phyloP scores from a whole-genome alignment of 1,284 basidiomycete species.

The Limonomyces culmigenus region DNA sequence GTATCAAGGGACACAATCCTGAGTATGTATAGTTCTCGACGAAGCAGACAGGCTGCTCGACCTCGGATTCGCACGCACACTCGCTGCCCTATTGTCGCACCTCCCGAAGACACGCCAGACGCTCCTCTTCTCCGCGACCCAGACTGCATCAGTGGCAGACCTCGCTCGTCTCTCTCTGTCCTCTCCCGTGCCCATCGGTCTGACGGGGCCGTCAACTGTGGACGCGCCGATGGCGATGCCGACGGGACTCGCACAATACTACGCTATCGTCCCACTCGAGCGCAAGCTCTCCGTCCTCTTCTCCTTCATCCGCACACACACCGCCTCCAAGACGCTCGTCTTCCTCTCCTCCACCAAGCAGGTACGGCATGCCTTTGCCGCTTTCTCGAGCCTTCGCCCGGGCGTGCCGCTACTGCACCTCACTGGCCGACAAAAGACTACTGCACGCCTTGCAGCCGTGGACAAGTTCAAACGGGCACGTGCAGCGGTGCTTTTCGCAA shows the following conservation, averaged over 20 bases:
- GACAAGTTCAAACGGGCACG: conserved; percentile 66
- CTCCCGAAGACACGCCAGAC: conserved; percentile 81
- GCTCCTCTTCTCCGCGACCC: conserved; percentile 92
- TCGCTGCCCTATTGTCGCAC: conserved; percentile 83
- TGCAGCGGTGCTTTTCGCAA: conserved; percentile 78
- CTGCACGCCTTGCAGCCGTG: conserved; percentile 72
- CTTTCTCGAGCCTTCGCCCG: conserved; percentile 89
- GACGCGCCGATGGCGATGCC: conserved; percentile 33
- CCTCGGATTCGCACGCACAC: conserved; percentile 84
- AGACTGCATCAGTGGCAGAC: conserved; percentile 81
- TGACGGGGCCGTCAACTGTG: conserved; percentile 6
- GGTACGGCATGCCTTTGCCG: conserved; percentile 93
- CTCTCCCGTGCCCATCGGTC: conserved; percentile 42
- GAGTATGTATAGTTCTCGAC: conserved; percentile 56
- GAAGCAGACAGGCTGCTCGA: conserved; percentile 95
- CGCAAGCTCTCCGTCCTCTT: conserved; percentile 86
- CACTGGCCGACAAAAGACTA: conserved; percentile 96
- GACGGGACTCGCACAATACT: conserved; percentile 78
- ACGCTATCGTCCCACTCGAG: conserved; percentile 72
- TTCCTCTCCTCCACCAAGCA: conserved; percentile 96
- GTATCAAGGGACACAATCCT: conserved; percentile 3
- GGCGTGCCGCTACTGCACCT: conserved; percentile 84
- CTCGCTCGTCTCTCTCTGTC: conserved; percentile 83
- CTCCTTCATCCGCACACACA: conserved; percentile 90
- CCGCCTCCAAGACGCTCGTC: conserved; percentile 84